Conservation (phyloP, 164 flowering plant genomes). For the Nymphaea thermarum region DNA sequence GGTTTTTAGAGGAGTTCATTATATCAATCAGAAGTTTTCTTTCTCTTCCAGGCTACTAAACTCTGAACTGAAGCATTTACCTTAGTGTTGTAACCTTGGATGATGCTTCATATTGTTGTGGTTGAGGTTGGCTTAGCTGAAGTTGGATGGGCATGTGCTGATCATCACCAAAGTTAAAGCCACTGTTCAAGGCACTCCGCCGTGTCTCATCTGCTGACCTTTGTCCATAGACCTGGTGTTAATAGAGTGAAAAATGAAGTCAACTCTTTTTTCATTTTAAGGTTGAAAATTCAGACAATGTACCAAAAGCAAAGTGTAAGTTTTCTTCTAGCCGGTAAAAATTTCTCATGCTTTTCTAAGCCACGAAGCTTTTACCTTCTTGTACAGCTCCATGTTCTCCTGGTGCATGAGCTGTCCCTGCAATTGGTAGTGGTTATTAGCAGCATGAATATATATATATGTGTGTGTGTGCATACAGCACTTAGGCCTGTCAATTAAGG, state of each 20-base stretch:
- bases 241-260: neutral
- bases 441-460: too few relatives aligned
- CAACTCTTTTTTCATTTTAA: too few relatives aligned
- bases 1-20: too few relatives aligned
- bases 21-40: too few relatives aligned
- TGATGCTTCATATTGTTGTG: slow-evolving; percentile 31
- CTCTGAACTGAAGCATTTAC: slow-evolving; percentile 16
- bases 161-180: slow-evolving; percentile 27
- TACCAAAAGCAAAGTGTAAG: neutral
- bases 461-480: too few relatives aligned
- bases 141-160: slow-evolving; percentile 38
- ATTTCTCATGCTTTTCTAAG: too few relatives aligned
- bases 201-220: slow-evolving; percentile 27
- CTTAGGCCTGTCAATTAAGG: too few relatives aligned
- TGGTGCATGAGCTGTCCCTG: slow-evolving; percentile 71
- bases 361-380: slow-evolving; percentile 37
- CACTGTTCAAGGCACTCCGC: slow-evolving; percentile 20
- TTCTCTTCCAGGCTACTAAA: too few relatives aligned
- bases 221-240: slow-evolving; percentile 46
- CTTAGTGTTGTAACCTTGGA: slow-evolving; percentile 30
- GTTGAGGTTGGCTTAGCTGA: slow-evolving; percentile 70
- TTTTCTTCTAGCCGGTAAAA: too few relatives aligned
- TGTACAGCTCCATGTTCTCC: slow-evolving; percentile 64
- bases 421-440: slow-evolving; percentile 5
- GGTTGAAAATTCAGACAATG: too few relatives aligned